phyloP scores from a whole-genome alignment of 2,329 filamentous ascomycete genomes.

The Stagonosporopsis rhizophila region DNA sequence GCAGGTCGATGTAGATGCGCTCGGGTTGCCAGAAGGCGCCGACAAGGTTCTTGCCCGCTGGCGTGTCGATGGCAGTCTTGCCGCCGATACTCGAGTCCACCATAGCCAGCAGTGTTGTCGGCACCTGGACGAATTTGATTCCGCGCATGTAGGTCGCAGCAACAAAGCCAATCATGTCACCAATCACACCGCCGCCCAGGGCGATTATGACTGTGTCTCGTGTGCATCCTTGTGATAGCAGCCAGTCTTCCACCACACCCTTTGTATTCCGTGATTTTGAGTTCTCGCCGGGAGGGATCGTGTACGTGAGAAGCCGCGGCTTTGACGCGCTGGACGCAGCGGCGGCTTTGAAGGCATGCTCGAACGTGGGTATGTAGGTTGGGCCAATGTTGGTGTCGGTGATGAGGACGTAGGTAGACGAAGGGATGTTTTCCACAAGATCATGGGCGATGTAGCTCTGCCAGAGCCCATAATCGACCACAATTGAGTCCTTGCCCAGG shows the following conservation, averaged over 20 bases:
- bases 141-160: slow-evolving; percentile 99
- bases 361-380: slow-evolving; percentile 81
- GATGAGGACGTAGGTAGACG: slow-evolving; percentile 94
- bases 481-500: slow-evolving; percentile 85
- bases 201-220: slow-evolving; percentile 95
- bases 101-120: slow-evolving; percentile 94
- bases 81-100: slow-evolving; percentile 98
- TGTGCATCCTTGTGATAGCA: slow-evolving; percentile 89
- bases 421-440: slow-evolving; percentile 76
- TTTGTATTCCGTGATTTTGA: slow-evolving; percentile 95
- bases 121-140: slow-evolving; percentile 94
- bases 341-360: slow-evolving; percentile 66
- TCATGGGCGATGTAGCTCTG: slow-evolving; percentile 80
- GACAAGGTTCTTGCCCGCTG: slow-evolving; percentile 93
- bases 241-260: slow-evolving; percentile 96
- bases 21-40: slow-evolving; percentile 97
- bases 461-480: slow-evolving; percentile 93
- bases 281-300: slow-evolving; percentile 89
- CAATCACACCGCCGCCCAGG: slow-evolving; percentile 94
- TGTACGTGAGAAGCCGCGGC: slow-evolving; percentile 82
- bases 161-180: slow-evolving; percentile 97
- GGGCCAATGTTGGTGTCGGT: slow-evolving; percentile 92
- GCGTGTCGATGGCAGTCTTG: slow-evolving; percentile 97
- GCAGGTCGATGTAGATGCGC: slow-evolving; percentile 91
- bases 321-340: slow-evolving; percentile 39